Conservation (phyloP, 2,329 filamentous ascomycete genomes). For the Colletotrichum sp. region DNA sequence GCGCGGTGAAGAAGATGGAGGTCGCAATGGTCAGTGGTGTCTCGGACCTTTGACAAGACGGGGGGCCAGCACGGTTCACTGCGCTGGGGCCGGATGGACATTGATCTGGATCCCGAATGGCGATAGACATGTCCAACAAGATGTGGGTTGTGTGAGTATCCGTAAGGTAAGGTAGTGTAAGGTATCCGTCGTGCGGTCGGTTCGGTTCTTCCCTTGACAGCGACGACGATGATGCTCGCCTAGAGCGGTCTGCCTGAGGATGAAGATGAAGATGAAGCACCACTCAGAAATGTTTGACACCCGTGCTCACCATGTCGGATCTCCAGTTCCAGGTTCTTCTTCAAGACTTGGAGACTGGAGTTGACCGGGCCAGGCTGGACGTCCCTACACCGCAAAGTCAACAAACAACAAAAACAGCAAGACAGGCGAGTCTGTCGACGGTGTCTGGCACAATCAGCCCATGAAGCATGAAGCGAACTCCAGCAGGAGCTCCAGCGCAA, state of each 20-base stretch:
- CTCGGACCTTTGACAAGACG: background rate
- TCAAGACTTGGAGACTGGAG: background rate
- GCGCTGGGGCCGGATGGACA: background rate
- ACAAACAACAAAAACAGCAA: background rate
- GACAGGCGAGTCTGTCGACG: background rate
- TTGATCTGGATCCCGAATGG: background rate
- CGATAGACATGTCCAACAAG: background rate
- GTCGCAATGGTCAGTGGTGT: background rate
- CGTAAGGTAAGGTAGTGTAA: background rate
- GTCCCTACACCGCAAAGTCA: background rate
- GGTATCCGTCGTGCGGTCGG: background rate
- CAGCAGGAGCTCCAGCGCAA: slow-evolving; percentile 8
- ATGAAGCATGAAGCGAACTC: slow-evolving; percentile 11
- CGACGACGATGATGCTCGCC: background rate
- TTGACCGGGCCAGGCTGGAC: background rate
- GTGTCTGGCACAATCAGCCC: background rate
- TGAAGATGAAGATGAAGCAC: background rate
- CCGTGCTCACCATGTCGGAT: background rate
- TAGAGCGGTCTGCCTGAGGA: background rate
- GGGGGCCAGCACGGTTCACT: background rate
- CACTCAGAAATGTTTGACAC: background rate
- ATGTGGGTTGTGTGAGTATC: background rate
- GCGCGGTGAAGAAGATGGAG: background rate
- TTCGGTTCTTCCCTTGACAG: background rate
- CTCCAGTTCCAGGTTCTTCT: background rate